phyloP scores from a whole-genome alignment of 2,329 filamentous ascomycete genomes.

The Curvularia sp. region DNA sequence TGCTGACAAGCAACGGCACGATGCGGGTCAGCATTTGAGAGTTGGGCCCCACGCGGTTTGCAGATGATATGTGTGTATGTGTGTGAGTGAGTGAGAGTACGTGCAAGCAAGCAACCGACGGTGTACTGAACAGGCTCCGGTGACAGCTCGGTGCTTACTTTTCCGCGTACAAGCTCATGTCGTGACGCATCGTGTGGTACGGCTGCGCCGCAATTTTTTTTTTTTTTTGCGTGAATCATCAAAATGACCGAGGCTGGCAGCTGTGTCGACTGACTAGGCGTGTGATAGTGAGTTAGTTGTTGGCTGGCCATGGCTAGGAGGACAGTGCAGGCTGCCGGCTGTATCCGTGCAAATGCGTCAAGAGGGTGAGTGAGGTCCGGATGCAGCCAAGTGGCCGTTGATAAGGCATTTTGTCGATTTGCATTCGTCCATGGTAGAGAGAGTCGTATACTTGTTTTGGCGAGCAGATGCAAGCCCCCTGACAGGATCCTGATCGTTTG shows the following conservation, averaged over 20 bases:
- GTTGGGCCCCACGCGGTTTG: background rate
- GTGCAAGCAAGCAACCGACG: background rate
- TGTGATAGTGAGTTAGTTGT: constrained; percentile 8
- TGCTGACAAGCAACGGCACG: constrained; percentile 19
- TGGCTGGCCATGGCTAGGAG: constrained; percentile 1
- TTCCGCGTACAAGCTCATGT: constrained; percentile 28
- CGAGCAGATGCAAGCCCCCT: constrained; percentile 42
- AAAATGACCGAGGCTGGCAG: constrained; percentile 34
- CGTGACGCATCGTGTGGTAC: constrained; percentile 41
- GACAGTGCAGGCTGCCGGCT: background rate
- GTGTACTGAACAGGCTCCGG: constrained; percentile 17
- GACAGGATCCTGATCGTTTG: constrained; percentile 44
- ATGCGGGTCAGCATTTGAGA: constrained; percentile 29
- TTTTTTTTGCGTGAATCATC: constrained; percentile 19
- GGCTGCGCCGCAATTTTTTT: constrained; percentile 30
- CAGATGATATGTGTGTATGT: constrained; percentile 7
- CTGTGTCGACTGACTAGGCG: constrained; percentile 13
- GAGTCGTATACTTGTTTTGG: constrained; percentile 32
- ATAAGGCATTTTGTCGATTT: constrained; percentile 20
- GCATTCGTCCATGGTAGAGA: constrained; percentile 19
- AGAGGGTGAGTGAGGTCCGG: constrained; percentile 18
- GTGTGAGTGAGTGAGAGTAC: background rate
- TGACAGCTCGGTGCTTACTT: constrained; percentile 34
- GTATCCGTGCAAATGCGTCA: constrained; percentile 2
- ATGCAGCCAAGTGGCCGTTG: constrained; percentile 36